Conservation (phyloP, 2,329 filamentous ascomycete genomes). For the Hirsutella rhossiliensis region DNA sequence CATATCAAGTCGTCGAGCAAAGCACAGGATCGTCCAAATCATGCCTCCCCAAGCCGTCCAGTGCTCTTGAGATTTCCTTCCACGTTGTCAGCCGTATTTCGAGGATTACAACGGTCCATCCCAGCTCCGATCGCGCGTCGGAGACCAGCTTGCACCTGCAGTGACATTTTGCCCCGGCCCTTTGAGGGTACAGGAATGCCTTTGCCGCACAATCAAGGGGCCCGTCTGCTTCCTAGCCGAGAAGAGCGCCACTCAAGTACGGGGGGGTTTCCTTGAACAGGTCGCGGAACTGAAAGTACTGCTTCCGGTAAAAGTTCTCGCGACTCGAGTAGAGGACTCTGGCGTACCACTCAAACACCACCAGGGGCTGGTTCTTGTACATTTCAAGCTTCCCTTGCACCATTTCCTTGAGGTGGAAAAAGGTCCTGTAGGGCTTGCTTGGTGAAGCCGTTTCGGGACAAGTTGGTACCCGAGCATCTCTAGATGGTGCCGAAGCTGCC, state of each 20-base stretch:
- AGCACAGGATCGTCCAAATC: constrained; percentile 12
- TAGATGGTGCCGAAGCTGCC: neutral
- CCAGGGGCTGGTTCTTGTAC: constrained; percentile 20
- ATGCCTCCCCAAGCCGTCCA: constrained; percentile 13
- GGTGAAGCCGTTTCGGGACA: neutral
- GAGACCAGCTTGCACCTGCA: constrained; percentile 16
- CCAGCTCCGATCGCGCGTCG: constrained; percentile 9
- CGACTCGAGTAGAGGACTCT: constrained; percentile 45
- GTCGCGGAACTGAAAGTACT: constrained; percentile 53
- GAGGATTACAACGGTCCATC: constrained; percentile 13
- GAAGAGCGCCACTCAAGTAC: constrained; percentile 22
- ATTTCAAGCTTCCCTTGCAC: constrained; percentile 29
- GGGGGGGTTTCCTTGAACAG: constrained; percentile 47
- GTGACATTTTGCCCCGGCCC: constrained; percentile 16
- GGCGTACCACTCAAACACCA: constrained; percentile 51
- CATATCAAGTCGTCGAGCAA: neutral
- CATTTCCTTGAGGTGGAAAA: constrained; percentile 53
- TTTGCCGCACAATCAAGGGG: constrained; percentile 12
- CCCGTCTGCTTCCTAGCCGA: constrained; percentile 14
- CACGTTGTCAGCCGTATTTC: constrained; percentile 15
- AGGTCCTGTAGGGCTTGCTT: constrained; percentile 26
- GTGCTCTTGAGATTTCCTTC: constrained; percentile 14
- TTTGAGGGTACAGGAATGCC: constrained; percentile 10
- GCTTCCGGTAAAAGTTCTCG: constrained; percentile 33
- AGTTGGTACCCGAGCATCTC: neutral